Percentiles rank a stretch among this genome's conserved stretches.
Evolutionary conservation across 2,329 filamentous ascomycete genomes (phyloP).

Genomic region (Neofusicoccum cordaticola): DNA sequence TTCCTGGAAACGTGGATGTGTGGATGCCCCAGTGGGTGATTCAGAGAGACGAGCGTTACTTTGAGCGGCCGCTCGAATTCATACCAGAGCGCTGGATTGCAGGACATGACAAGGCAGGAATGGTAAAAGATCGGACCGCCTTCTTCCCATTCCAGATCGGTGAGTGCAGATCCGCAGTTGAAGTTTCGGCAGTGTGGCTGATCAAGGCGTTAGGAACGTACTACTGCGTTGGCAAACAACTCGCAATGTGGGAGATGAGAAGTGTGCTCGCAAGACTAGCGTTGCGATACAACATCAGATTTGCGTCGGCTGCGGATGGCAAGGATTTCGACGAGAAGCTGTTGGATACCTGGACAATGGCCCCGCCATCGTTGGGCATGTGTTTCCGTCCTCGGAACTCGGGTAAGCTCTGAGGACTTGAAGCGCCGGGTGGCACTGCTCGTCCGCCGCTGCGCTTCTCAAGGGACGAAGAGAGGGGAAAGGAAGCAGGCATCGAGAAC

Average conservation of each 20-base stretch:
- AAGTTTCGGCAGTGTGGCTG: neutral
- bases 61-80: constrained; percentile 23
- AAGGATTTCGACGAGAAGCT: constrained; percentile 29
- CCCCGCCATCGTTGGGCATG: constrained; percentile 6
- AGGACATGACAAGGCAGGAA: constrained; percentile 28
- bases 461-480: too few relatives aligned
- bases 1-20: constrained; percentile 30
- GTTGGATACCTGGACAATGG: constrained; percentile 30
- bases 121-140: constrained; percentile 27
- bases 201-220: constrained; percentile 54
- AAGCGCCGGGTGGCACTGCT: too few relatives aligned
- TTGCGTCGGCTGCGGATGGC: constrained; percentile 38
- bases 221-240: constrained; percentile 69
- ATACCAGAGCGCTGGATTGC: constrained; percentile 32
- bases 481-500: too few relatives aligned
- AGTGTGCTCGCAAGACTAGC: constrained; percentile 61
- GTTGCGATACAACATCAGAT: constrained; percentile 58
- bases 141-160: constrained; percentile 12
- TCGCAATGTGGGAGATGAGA: constrained; percentile 67
- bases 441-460: too few relatives aligned
- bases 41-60: constrained; percentile 25
- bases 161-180: neutral
- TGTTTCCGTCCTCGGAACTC: neutral
- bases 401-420: too few relatives aligned
- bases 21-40: constrained; percentile 32